A percentile compares a stretch with the other conserved stretches of the same genome.
Conservation (phyloP, 257 asterid species). For the Nicotiana paniculata region DNA sequence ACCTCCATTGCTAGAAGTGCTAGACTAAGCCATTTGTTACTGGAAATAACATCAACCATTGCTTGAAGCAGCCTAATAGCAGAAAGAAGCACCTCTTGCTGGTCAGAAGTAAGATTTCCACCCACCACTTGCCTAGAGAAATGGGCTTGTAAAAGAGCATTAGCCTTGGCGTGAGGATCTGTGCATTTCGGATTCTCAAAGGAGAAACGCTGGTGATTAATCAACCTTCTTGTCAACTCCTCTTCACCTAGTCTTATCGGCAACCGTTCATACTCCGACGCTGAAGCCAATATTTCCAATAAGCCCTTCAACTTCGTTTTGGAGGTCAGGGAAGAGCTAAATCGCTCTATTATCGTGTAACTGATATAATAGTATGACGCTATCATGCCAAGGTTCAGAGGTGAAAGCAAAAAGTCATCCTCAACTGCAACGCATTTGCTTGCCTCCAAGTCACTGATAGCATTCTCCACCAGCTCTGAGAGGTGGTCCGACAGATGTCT, state of each 20-base stretch:
- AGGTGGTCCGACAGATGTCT: conserved; percentile 37
- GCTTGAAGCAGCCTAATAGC: conserved; percentile 34
- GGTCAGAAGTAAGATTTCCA: conserved; percentile 30
- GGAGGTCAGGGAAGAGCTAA: conserved; percentile 31
- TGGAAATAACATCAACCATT: conserved; percentile 39
- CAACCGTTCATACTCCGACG: conserved; percentile 32
- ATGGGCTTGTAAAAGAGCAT: conserved; percentile 38
- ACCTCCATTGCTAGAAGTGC: conserved; percentile 35
- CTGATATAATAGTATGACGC: conserved; percentile 38
- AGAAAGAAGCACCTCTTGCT: conserved; percentile 29
- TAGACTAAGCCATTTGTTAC: conserved; percentile 35
- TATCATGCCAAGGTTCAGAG: conserved; percentile 38
- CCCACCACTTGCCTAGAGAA: conserved; percentile 30
- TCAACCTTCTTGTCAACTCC: conserved; percentile 31
- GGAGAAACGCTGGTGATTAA: conserved; percentile 36
- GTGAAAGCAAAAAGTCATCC: conserved; percentile 28
- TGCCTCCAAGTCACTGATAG: conserved; percentile 32
- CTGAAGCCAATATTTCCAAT: conserved; percentile 34
- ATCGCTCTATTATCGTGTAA: conserved; percentile 39
- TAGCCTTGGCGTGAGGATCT: conserved; percentile 36
- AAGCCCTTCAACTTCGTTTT: conserved; percentile 37
- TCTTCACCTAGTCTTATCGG: conserved; percentile 36
- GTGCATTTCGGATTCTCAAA: conserved; percentile 25
- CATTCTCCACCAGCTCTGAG: conserved; percentile 34
- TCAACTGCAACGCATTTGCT: conserved; percentile 31